Conservation (phyloP, 306 rosid genomes). For the Gleditsia sinensis region DNA sequence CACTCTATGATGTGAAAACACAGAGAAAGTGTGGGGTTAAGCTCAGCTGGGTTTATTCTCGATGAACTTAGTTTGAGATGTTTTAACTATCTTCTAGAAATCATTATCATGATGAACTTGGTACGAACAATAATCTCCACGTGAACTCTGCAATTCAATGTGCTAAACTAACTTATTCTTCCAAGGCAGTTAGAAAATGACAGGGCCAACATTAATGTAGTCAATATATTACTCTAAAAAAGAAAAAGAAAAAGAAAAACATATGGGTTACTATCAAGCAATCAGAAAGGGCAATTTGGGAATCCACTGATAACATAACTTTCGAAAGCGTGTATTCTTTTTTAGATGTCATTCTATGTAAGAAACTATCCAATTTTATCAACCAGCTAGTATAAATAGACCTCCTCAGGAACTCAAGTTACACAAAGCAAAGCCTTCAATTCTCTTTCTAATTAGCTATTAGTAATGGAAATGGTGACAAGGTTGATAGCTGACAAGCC, state of each 20-base stretch:
- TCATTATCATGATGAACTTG: neutral
- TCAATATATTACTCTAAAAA: slow-evolving; percentile 26
- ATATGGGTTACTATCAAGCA: slow-evolving; percentile 18
- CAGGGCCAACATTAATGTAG: slow-evolving; percentile 27
- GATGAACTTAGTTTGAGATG: too few relatives aligned
- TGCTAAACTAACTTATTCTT: too few relatives aligned
- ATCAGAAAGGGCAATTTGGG: slow-evolving; percentile 21
- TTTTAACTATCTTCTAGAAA: too few relatives aligned
- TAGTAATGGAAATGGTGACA: slow-evolving; percentile 58
- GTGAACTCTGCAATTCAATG: slow-evolving; percentile 25
- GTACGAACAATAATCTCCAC: too few relatives aligned
- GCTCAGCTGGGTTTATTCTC: too few relatives aligned
- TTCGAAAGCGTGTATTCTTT: slow-evolving; percentile 33
- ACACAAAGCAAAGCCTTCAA: slow-evolving; percentile 32
- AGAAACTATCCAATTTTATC: slow-evolving; percentile 21
- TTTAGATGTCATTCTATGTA: slow-evolving; percentile 29
- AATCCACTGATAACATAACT: slow-evolving; percentile 29
- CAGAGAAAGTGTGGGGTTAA: neutral
- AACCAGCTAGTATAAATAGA: slow-evolving; percentile 50
- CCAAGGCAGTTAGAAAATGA: slow-evolving; percentile 11
- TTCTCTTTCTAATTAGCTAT: too few relatives aligned
- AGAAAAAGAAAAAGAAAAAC: slow-evolving; percentile 16
- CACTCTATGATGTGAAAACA: slow-evolving; percentile 8
- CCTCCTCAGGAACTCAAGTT: slow-evolving; percentile 19
- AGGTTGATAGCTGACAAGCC: slow-evolving; percentile 60